Evolutionary conservation across 768 basidiomycete species (phyloP).

Genomic region (Mycena pura): DNA sequence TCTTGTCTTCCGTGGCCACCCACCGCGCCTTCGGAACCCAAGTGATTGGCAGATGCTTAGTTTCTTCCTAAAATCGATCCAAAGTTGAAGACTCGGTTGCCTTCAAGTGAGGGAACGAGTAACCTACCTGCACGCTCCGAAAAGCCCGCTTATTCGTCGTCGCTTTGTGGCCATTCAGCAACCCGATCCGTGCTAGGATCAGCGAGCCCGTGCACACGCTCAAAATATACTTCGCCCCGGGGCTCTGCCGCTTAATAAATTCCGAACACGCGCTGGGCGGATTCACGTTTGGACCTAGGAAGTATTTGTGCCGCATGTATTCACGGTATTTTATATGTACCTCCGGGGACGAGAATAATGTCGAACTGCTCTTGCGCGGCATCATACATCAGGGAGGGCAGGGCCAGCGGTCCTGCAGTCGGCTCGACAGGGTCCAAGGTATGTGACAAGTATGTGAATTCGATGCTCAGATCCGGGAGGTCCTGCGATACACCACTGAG

Average conservation of each 20-base stretch:
- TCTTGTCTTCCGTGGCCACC: constrained; percentile 44
- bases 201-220: constrained; percentile 43
- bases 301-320: neutral
- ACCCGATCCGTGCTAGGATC: constrained; percentile 40
- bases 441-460: constrained; percentile 30
- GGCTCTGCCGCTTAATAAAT: constrained; percentile 35
- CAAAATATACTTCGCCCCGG: constrained; percentile 40
- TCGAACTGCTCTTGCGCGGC: constrained; percentile 35
- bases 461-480: constrained; percentile 22
- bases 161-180: constrained; percentile 41
- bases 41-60: constrained; percentile 32
- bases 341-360: constrained; percentile 38
- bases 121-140: constrained; percentile 33
- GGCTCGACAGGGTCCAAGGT: constrained; percentile 30
- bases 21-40: constrained; percentile 47
- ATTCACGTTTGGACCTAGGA: constrained; percentile 15
- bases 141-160: constrained; percentile 46
- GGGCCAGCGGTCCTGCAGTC: constrained; percentile 23
- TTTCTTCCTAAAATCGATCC: constrained; percentile 24
- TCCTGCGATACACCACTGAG: neutral
- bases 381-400: constrained; percentile 34
- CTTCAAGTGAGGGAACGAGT: neutral
- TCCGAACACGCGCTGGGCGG: constrained; percentile 20
- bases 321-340: constrained; percentile 14
- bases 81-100: neutral